These are phyloP conservation scores for Cryphonectria nitschkei DNA, from an alignment of 2,329 filamentous ascomycete genomes.

Conservation along the genomic window DNA sequence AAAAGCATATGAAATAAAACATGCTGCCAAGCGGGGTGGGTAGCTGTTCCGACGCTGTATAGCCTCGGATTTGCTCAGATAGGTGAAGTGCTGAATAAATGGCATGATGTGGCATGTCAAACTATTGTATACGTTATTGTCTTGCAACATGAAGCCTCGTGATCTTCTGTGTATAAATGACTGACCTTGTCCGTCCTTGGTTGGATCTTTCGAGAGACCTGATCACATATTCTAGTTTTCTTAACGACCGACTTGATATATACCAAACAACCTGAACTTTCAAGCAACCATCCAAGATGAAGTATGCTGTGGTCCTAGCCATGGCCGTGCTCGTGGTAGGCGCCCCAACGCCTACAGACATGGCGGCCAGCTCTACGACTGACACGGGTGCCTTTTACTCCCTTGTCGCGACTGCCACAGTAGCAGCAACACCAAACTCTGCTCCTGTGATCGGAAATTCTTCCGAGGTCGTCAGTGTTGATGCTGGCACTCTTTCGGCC, in stretches of 20 bases:
- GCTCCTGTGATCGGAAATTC: background rate
- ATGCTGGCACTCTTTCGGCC: background rate
- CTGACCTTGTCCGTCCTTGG: background rate
- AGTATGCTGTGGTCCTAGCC: background rate
- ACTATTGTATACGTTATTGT: background rate
- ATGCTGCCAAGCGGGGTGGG: background rate
- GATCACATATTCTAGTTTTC: background rate
- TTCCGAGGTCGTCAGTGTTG: background rate
- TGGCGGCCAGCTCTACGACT: background rate
- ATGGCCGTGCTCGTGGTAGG: constrained; percentile 1
- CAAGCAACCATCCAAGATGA: constrained; percentile 38
- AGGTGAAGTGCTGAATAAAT: background rate
- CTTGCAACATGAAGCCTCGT: background rate
- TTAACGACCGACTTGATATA: background rate
- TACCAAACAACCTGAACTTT: background rate
- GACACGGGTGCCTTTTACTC: constrained; percentile 5
- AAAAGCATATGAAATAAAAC: background rate
- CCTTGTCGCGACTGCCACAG: constrained; percentile 1
- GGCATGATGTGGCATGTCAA: background rate
- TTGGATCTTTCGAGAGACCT: background rate
- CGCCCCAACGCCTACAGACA: constrained; percentile 1
- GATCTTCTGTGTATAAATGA: background rate
- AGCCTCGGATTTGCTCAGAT: background rate
- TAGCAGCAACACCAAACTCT: background rate
- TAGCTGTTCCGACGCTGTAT: background rate